Evolutionary conservation across 2,329 filamentous ascomycete genomes (phyloP).

Genomic region (Eutypella sp.): DNA sequence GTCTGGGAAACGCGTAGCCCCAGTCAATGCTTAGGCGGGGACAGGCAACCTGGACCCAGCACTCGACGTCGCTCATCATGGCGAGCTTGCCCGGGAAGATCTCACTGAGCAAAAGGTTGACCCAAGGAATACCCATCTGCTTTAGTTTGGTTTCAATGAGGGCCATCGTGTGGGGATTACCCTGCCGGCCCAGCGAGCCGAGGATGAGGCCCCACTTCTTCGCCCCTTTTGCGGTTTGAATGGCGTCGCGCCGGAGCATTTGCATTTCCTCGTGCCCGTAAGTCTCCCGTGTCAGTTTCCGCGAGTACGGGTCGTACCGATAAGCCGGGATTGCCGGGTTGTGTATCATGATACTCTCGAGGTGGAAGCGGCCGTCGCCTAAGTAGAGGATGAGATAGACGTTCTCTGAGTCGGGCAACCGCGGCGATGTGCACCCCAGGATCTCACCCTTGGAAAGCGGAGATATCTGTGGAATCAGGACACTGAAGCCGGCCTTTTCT

Average conservation of each 20-base stretch:
- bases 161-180: conserved; percentile 87
- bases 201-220: conserved; percentile 93
- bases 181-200: conserved; percentile 86
- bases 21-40: conserved; percentile 97
- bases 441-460: conserved; percentile 94
- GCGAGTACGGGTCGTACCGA: conserved; percentile 93
- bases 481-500: conserved; percentile 76
- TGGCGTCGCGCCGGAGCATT: conserved; percentile 69
- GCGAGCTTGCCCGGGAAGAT: conserved; percentile 95
- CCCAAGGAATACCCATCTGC: conserved; percentile 67
- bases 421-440: conserved; percentile 90
- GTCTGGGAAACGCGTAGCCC: conserved; percentile 91
- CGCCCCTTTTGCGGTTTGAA: conserved; percentile 68
- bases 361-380: conserved; percentile 48
- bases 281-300: conserved; percentile 82
- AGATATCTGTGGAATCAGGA: conserved; percentile 86
- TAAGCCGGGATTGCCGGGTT: conserved; percentile 89
- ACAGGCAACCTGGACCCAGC: conserved; percentile 97
- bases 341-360: conserved; percentile 98
- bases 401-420: conserved; percentile 50
- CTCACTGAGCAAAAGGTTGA: conserved; percentile 85
- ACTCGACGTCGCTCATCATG: conserved; percentile 90
- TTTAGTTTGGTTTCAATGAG: conserved; percentile 76
- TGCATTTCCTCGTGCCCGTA: conserved; percentile 94
- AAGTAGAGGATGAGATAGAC: conserved; percentile 53